Evolutionary conservation across 2,329 filamentous ascomycete species (phyloP), one percentile per base, ranked within the genome.

Genomic region (Fusarium oxysporum): DNA sequence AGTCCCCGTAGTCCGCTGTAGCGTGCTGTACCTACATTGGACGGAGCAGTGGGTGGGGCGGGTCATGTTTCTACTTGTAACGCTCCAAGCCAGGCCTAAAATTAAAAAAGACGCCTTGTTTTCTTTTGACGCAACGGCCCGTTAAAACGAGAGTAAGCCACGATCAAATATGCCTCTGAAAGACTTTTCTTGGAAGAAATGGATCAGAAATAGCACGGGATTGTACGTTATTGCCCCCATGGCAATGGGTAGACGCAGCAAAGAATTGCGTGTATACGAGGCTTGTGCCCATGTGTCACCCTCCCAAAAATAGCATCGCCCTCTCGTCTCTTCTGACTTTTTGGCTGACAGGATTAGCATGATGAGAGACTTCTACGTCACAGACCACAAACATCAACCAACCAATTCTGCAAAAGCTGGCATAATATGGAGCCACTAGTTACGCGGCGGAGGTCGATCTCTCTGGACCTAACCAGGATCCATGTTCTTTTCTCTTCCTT

Each of bases 261-360:
- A 14, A 50, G 28, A 54, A 47, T 53, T 69, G 66, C 66, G 65
- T 21, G 66, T 70, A 69, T 70, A 70, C 65, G 66, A 69, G 66
- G 66, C 65, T 69, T 68, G 64, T 55, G 21, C 33, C 25, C 37
- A 33, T 40, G 25, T 58, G 38, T 47, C n/a, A 43, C 32, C 3
- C 40, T 44, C 23, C 69, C 72, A 74, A 73, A 73, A 73, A 73
- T 73, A 73, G 71, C 21, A 35, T 25, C 21, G 8, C 5, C 10
- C 23, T 53, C 10, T 30, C 28, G 55, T 13, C 32, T 58, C 37
- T 40, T 56, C 38, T 65, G 40, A 65, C 43, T 48, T 53, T 43
- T 33, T 51, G 41, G 48, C 63, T 64, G 41, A 58, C 59, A 60
- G 45, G 54, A 57, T 56, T 50, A 0, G 50, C 33, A 40, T 40